Base-by-base conservation (phyloP, 371 early-diverging fungal species). In the Rhizopus sp. region DNA sequence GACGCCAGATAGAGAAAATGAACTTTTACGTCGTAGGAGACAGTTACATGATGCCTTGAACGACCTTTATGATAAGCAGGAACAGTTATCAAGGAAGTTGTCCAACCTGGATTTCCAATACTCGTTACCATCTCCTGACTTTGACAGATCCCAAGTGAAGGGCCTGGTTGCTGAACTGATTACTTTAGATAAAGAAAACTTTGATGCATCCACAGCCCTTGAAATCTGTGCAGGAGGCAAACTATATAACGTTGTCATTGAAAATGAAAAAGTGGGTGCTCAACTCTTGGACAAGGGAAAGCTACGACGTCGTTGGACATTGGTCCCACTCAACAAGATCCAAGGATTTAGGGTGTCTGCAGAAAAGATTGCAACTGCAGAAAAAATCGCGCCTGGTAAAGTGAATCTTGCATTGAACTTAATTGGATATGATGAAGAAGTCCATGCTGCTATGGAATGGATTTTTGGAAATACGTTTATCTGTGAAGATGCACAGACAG, bases 261-360 rank as follows among this genome's bases (percentile, higher is more conserved):
- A 93, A 15, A 86, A 92, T 66, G 99, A 99, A 60, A 80, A 82
- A 4, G 85, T 95, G 4, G 99, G 91, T 23, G 78, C 90, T 0
- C 86, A 89, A 63, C 70, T 99, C 23, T 73, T 99, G 17, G 86
- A 95, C 49, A 75, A 83, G 13, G 94, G 94, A 10, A 79, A 74
- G 42, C 76, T 98, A 6, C 82, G 85, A 47, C 88, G 87, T 45
- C 87, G 96, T n/a, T 91, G 94, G 34, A 97, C 96, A 5, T 82
- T 99, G 32, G 96, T 99, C 58, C 99, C 99, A 6, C 77, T 99
- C 8, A 97, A 96, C 85, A 97, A 96, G 69, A 98, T 99, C 44
- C 72, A 78, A 29, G 80, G 89, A 0, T 82, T 75, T 54, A 77
- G 57, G 53, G 77, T 88, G 8, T 76, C 86, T 7, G 84, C 88